Conservation (phyloP, 768 basidiomycete genomes). For the Gymnopilus dilepis region DNA sequence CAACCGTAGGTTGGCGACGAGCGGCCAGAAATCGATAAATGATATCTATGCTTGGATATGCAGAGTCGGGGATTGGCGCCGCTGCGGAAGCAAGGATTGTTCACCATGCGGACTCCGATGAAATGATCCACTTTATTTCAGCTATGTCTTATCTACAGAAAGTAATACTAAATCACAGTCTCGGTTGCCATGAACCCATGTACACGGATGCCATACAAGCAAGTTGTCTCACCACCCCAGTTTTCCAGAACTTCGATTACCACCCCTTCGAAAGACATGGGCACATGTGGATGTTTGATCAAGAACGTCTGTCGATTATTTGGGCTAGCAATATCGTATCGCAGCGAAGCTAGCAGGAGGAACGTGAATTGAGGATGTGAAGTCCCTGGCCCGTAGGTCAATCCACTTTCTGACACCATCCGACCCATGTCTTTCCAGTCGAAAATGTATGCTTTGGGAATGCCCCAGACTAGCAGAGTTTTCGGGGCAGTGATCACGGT, state of each 20-base stretch:
- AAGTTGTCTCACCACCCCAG: slow-evolving; percentile 14
- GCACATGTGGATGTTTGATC: not conserved
- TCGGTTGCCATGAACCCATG: too few species aligned
- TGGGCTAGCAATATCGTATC: not conserved
- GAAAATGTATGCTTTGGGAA: not conserved
- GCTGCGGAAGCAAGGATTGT: too few species aligned
- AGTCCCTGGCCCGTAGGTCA: not conserved
- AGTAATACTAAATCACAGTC: too few species aligned
- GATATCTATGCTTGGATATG: too few species aligned
- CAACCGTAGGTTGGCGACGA: too few species aligned
- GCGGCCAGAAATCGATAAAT: too few species aligned
- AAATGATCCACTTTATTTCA: too few species aligned
- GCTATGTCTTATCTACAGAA: too few species aligned
- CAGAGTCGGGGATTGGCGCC: too few species aligned
- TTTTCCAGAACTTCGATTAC: slow-evolving; percentile 7
- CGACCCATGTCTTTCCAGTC: not conserved
- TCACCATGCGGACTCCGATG: too few species aligned
- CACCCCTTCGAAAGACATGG: not conserved
- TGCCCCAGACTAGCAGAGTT: not conserved
- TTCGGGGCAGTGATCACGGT: slow-evolving; percentile 6
- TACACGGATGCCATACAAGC: slow-evolving; percentile 11
- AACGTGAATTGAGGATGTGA: not conserved
- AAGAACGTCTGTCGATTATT: not conserved
- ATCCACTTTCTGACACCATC: not conserved
- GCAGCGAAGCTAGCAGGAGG: not conserved